Evolutionary conservation across 305 asterid species (phyloP).

Genomic region (Solanum chacoense): DNA sequence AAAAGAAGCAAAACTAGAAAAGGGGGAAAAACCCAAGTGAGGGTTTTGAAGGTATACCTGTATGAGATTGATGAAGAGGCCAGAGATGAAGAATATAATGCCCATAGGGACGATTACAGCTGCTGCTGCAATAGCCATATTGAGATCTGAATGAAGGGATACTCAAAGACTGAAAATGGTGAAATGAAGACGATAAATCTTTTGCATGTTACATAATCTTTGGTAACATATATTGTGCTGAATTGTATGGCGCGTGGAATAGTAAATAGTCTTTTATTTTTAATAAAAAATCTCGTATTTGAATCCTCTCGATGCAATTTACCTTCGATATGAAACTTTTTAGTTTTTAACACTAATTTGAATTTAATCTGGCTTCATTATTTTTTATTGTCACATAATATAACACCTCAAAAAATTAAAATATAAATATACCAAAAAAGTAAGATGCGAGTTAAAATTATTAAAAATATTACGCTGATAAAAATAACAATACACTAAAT

Average conservation of each 20-base stretch:
- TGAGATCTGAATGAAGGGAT: neutral
- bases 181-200: neutral
- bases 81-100: slow-evolving; percentile 37
- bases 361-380: neutral
- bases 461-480: no score
- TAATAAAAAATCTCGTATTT: neutral
- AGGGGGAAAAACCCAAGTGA: neutral
- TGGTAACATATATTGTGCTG: neutral
- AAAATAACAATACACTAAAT: neutral
- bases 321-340: no score
- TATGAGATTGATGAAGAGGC: slow-evolving; percentile 29
- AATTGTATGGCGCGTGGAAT: no score
- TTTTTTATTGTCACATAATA: neutral
- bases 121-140: slow-evolving; percentile 31
- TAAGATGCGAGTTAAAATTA: neutral
- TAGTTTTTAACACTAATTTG: neutral
- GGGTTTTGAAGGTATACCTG: slow-evolving; percentile 13
- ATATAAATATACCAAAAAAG: neutral
- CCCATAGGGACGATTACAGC: slow-evolving; percentile 34
- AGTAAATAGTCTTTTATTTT: neutral
- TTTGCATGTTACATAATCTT: neutral
- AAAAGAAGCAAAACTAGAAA: neutral
- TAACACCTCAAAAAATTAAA: neutral
- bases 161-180: neutral
- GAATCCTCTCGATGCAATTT: no score